Evolutionary conservation across 2,329 filamentous ascomycete genomes (phyloP), one percentile per base, ranked within the genome.

Genomic region (Penicillium frequentans): DNA sequence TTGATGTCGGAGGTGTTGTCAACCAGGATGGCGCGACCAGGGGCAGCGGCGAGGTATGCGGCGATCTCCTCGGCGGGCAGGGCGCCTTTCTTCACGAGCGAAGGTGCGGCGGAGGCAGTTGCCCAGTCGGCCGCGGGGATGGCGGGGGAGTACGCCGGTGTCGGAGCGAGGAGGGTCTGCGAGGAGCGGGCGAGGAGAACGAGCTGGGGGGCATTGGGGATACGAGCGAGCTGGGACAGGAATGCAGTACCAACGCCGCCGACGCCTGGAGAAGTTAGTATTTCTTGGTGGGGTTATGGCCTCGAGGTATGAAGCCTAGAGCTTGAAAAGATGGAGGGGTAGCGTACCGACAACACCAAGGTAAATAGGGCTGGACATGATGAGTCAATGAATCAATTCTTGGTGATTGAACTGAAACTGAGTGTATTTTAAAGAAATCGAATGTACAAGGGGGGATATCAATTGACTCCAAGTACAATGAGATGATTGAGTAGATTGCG

Each of bases 1-100:
- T 90, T 87, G 68, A 93, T 89, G 66, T 91, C 93, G 77, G 90
- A 96, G 52, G 95, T 99, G 80, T 98, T 98, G 83, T 99, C 95
- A 64, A 99, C 88, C 29, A 99, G 81, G 45, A 99, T 82, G 44
- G 89, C 87, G 72, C 90, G 90, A 59, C 86, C 85, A 2, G 92
- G 91, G 1, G 91, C 90, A 44, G 84, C 84, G 57, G 87, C 84
- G 46, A 99, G 87, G 76, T 91, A 96, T 33, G 89, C 85, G 63
- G 88, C 85, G 39, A 96, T 84, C 68, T 93, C 84, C 44, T 88
- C 75, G 46, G 91, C 82, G 37, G 84, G 78, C 19, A 90, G 84
- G 10, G 74, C 65, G 24, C 71, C 73, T 7, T 70, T 68, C 55
- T 73, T 75, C 59, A 67, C 74, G 53, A 91, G 84, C 3, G 87